Percentiles rank a stretch among this genome's conserved stretches.
These are phyloP conservation scores for Zopfia rhizophila DNA, from an alignment of 2,329 filamentous ascomycete species.

Conservation along the genomic window DNA sequence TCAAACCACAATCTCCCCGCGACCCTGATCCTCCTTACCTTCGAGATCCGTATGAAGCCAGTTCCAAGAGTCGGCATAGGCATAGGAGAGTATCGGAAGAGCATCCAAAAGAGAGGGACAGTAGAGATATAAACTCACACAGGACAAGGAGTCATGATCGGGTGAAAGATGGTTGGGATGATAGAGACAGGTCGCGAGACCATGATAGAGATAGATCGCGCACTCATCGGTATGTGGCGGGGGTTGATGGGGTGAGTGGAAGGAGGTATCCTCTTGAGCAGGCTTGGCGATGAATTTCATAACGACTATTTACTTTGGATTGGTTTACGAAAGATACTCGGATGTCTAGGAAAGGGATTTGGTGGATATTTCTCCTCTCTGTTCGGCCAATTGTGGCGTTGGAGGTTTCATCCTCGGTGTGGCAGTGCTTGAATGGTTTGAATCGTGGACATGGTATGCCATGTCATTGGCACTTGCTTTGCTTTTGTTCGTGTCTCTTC, in stretches of 20 bases:
- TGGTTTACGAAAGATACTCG: too few species aligned
- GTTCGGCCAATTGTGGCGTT: background rate
- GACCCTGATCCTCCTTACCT: conserved; percentile 35
- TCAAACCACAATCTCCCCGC: conserved; percentile 24
- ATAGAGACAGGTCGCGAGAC: conserved; percentile 27
- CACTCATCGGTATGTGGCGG: conserved; percentile 45
- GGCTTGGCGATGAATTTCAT: conserved; percentile 21
- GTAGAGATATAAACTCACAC: conserved; percentile 8
- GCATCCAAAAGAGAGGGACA: conserved; percentile 15
- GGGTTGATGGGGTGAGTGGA: conserved; percentile 48
- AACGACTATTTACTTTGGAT: too few species aligned
- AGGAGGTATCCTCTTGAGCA: conserved; percentile 42
- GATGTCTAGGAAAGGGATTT: too few species aligned
- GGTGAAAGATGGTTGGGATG: conserved; percentile 36
- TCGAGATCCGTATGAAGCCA: conserved; percentile 21
- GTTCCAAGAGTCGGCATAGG: conserved; percentile 12
- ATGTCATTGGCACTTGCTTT: too few species aligned
- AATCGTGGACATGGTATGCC: too few species aligned
- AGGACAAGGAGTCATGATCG: conserved; percentile 40
- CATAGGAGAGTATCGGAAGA: conserved; percentile 23
- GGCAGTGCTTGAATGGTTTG: too few species aligned
- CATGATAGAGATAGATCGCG: conserved; percentile 12
- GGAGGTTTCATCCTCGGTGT: background rate
- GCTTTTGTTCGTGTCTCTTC: too few species aligned
- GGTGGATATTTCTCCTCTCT: background rate